Evolutionary conservation across 768 basidiomycete species (phyloP), one percentile per base, ranked within the genome.

Genomic region (Suillus luteus): DNA sequence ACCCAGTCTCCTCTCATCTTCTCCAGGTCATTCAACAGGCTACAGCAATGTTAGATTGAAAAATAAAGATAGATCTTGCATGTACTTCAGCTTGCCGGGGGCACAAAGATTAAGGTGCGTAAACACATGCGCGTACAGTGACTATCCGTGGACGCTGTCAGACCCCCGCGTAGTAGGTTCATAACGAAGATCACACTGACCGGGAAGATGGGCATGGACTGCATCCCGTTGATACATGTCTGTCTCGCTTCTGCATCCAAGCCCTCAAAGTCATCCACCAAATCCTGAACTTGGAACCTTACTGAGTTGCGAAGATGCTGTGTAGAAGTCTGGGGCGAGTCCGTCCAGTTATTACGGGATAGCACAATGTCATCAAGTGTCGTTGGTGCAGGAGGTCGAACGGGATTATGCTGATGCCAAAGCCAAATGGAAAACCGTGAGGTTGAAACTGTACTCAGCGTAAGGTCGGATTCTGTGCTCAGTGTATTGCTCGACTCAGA

Each of bases 101-200:
- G 49, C 61, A 38, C 74, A 75, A 33, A 74, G 31, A 14, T 62
- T 72, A 65, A 74, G 52, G 55, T 75, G 73, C 48, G 65, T 65
- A 10, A 74, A 74, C 19, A 74, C 51, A 60, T 63, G 69, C 10
- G 71, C 70, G 27, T 67, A 61, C 41, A 73, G 35, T 37, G 67
- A 67, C 73, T 75, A 31, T 41, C 38, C 44, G 1, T 17, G 2
- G 48, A 38, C 64, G 37, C 66, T 40, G 10, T 64, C 60, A 35
- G 22, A 62, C 14, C 17, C 10, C 35, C 43, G 17, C 9, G 27
- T 5, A 10, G 15, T 5, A 10, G 9, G 14, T 15, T 15, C 31
- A 35, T 15, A 59, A 17, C 15, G 10, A 31, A 52, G 14, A 19
- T 19, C 70, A 43, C 43, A 72, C 72, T 54, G 17, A 48, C 60